Percentiles rank a stretch among this genome's conserved stretches.
Evolutionary conservation across 352 stramenopile species (phyloP).

Genomic region (Phytophthora nicotianae): DNA sequence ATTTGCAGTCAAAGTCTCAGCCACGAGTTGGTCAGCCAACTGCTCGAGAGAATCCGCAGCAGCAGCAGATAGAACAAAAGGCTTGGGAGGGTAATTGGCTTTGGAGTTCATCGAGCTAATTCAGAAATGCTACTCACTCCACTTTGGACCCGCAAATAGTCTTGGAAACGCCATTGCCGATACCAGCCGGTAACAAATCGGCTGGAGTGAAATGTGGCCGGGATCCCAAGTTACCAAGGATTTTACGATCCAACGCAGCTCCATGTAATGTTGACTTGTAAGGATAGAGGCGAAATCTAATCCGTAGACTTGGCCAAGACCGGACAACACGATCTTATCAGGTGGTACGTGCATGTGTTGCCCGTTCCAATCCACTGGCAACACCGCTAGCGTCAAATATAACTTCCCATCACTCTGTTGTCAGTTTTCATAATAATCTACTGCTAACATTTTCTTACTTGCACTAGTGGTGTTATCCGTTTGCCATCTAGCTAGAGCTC

Average conservation of each 20-base stretch:
- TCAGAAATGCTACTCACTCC: constrained; percentile 1
- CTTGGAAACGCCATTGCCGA: background rate
- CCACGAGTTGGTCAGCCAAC: constrained; percentile 55
- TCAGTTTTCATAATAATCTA: constrained; percentile 41
- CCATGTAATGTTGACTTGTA: constrained; percentile 4
- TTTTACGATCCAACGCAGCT: background rate
- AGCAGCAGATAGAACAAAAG: constrained; percentile 34
- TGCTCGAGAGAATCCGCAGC: constrained; percentile 39
- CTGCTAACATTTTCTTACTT: constrained; percentile 5
- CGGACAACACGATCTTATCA: constrained; percentile 17
- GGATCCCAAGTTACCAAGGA: background rate
- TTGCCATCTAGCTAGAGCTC: constrained; percentile 7
- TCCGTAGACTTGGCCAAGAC: background rate
- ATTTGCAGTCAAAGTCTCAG: constrained; percentile 51
- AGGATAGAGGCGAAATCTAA: background rate
- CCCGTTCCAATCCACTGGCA: background rate
- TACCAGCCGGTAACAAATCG: background rate
- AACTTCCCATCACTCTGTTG: too few relatives aligned
- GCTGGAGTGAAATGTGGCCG: constrained; percentile 9
- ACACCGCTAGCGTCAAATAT: background rate
- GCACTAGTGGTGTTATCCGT: too few relatives aligned
- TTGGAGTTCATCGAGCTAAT: background rate
- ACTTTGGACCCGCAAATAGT: background rate
- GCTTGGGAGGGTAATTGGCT: constrained; percentile 14
- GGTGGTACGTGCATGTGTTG: background rate